Conservation (phyloP, 768 basidiomycete genomes). For the Suillus luteus region DNA sequence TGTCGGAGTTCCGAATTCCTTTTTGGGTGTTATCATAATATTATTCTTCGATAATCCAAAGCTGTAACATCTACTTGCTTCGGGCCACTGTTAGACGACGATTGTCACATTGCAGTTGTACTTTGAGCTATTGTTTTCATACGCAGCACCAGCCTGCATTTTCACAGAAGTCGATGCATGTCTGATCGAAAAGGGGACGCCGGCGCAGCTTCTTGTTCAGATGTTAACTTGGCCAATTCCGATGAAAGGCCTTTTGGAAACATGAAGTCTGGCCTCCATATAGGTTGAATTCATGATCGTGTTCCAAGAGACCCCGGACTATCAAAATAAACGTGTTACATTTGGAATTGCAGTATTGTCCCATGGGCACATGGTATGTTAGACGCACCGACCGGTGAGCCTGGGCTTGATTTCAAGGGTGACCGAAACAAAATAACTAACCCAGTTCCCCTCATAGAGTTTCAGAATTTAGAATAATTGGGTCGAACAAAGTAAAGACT, state of each 20-base stretch:
- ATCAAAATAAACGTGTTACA: background rate
- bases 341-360: background rate
- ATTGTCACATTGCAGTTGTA: background rate
- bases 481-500: background rate
- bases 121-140: background rate
- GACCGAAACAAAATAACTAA: background rate
- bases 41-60: no score
- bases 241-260: conserved; percentile 1
- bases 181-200: background rate
- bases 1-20: conserved; percentile 1
- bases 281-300: background rate
- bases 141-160: background rate
- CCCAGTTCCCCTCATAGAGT: background rate
- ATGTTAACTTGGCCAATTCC: background rate
- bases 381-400: background rate
- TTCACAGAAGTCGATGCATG: background rate
- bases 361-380: background rate
- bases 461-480: background rate
- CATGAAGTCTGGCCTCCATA: background rate
- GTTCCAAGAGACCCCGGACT: background rate
- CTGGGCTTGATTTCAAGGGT: background rate
- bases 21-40: background rate
- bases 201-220: background rate
- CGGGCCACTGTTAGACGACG: background rate
- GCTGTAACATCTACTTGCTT: no score